Evolutionary conservation across 495 filamentous ascomycete genomes (phyloP), one percentile per base, ranked within the genome.

Genomic region (Collariella sp.): DNA sequence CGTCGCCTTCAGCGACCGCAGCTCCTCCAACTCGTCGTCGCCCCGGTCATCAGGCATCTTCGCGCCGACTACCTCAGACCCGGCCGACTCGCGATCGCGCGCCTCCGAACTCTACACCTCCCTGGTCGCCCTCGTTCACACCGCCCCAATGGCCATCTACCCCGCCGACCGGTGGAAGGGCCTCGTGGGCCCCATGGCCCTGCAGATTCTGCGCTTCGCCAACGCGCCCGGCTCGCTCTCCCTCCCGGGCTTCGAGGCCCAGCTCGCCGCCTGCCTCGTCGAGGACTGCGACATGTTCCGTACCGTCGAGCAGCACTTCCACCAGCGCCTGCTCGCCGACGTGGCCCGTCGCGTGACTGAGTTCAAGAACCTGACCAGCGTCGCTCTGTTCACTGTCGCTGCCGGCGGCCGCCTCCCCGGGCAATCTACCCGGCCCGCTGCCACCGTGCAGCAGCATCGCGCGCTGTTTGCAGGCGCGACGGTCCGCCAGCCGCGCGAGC

Each of bases 151-250:
- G 0, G 60, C 65, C 50, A 64, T 55, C 33, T 68, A 59, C 10
- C 64, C 69, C 9, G 54, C 59, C 18, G 59, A 70, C 19, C 65
- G 66, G 29, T 77, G 75, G 75, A 64, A 66, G 52, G 57, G 57
- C 5, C 69, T 76, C 39, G 69, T 66, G 2, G 67, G 71, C 23
- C 62, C 74, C 0, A 56, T 79, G 11, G 75, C 77, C 7, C 64
- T 80, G 42, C 72, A 80, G 61, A 78, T 80, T 7, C 70, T 80
- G 56, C 74, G 78, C 26, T 75, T 65, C 45, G 73, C 73, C 52
- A 71, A 74, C 31, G 69, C 71, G 75, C 9, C 65, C 72, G n/a
- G n/a, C n/a, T n/a, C n/a, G n/a, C n/a, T n/a, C 2, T 65, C 67
- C 6, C 68, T 77, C 9, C 63, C 70, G 7, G 67, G 67, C 12